Evolutionary conservation across 768 basidiomycete species (phyloP).

Genomic region (Boletus sp.): DNA sequence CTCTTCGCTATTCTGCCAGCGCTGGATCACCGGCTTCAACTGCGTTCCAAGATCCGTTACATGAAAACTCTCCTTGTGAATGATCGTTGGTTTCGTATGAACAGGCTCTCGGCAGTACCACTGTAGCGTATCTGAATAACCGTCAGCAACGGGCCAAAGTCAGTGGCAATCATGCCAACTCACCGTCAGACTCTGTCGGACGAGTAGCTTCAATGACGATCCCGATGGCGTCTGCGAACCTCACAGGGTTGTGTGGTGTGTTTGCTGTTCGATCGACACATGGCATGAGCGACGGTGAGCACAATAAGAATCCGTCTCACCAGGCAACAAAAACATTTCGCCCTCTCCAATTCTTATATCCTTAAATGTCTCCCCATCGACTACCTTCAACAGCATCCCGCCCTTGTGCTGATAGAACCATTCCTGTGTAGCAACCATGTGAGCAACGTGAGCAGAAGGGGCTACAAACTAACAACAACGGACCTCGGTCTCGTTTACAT

Average conservation of each 20-base stretch:
- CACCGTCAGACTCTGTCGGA: conserved; percentile 73
- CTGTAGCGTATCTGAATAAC: conserved; percentile 71
- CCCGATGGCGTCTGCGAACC: conserved; percentile 88
- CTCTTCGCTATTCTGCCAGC: conserved; percentile 69
- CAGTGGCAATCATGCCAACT: conserved; percentile 15
- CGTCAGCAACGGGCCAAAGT: background rate
- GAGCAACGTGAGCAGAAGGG: background rate
- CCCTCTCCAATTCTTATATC: conserved; percentile 93
- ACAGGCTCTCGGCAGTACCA: conserved; percentile 81
- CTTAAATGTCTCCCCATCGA: conserved; percentile 75
- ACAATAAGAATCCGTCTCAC: conserved; percentile 39
- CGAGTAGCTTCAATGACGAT: conserved; percentile 87
- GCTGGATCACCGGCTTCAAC: conserved; percentile 85
- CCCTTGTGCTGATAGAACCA: conserved; percentile 99
- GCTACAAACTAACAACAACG: conserved; percentile 6
- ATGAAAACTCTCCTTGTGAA: conserved; percentile 83
- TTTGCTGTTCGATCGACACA: conserved; percentile 56
- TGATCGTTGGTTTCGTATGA: conserved; percentile 68
- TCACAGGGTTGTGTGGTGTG: conserved; percentile 94
- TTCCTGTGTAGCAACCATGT: conserved; percentile 49
- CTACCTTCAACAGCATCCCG: conserved; percentile 83
- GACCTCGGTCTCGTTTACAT: conserved; percentile 93
- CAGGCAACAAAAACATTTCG: conserved; percentile 94
- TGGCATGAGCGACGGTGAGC: background rate
- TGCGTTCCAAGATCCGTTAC: conserved; percentile 91